Conservation (phyloP, 2,329 filamentous ascomycete species). For the Colletotrichum sp. region DNA sequence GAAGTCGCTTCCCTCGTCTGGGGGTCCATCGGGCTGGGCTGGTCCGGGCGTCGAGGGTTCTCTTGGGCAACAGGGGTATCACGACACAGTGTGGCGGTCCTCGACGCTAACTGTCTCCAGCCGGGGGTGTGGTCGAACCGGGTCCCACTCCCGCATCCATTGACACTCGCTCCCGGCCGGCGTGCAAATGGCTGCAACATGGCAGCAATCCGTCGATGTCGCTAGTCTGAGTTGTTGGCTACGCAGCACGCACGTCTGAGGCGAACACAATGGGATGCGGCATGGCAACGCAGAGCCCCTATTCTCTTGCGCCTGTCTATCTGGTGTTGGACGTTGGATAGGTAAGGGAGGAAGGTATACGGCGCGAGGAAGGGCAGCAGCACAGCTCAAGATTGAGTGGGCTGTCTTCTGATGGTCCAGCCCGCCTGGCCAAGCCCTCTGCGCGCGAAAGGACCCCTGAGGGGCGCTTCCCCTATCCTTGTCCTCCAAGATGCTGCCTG, state of each 20-base stretch:
- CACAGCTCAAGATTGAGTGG: neutral
- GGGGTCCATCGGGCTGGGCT: neutral
- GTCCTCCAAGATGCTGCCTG: neutral
- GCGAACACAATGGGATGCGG: neutral
- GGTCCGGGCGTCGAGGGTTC: constrained; percentile 1
- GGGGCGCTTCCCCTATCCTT: neutral
- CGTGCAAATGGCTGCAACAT: neutral
- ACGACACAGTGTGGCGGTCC: neutral
- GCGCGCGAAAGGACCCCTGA: neutral
- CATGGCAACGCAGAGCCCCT: neutral
- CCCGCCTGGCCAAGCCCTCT: neutral
- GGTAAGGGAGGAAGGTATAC: neutral
- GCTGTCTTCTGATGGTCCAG: neutral
- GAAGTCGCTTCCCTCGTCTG: neutral
- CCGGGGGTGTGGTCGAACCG: neutral
- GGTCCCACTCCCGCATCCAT: constrained; percentile 4
- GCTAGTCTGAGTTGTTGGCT: neutral
- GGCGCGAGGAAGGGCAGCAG: neutral
- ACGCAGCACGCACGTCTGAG: neutral
- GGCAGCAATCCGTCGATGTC: neutral
- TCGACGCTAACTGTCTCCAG: neutral
- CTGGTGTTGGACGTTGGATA: neutral
- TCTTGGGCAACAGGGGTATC: neutral
- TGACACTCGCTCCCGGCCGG: neutral
- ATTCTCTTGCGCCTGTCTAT: neutral